Evolutionary conservation across 805 yeast genomes (phyloP).

Genomic region (Metschnikowia proteae): DNA sequence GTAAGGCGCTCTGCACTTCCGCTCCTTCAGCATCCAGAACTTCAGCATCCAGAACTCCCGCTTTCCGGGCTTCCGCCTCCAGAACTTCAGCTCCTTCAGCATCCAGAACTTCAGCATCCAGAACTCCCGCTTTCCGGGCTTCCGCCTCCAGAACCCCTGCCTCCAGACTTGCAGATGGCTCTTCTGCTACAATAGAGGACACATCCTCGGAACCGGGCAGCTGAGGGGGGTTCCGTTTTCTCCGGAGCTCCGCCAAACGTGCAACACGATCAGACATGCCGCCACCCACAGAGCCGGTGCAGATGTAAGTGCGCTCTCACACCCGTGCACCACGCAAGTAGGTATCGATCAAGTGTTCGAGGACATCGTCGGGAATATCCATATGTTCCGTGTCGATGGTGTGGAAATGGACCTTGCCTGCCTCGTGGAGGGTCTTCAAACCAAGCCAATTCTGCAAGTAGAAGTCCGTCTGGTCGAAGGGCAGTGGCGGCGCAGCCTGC

Average conservation of each 20-base stretch:
- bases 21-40: too few species aligned
- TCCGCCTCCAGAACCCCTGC: too few species aligned
- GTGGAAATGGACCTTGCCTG: slow-evolving; percentile 45
- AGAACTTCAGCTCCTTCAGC: too few species aligned
- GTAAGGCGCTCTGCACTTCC: too few species aligned
- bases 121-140: too few species aligned
- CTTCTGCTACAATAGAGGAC: neutral
- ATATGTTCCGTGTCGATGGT: slow-evolving; percentile 60
- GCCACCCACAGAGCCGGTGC: neutral
- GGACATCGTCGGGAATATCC: slow-evolving; percentile 53
- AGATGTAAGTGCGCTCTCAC: neutral
- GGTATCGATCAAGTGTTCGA: slow-evolving; percentile 18
- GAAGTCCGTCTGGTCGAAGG: slow-evolving; percentile 46
- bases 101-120: too few species aligned
- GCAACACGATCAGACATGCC: slow-evolving; percentile 17
- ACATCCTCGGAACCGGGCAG: neutral
- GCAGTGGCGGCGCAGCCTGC: slow-evolving; percentile 37
- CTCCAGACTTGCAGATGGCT: neutral
- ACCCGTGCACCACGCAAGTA: slow-evolving; percentile 9
- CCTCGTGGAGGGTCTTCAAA: slow-evolving; percentile 42
- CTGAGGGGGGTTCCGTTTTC: slow-evolving; percentile 10
- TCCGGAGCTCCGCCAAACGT: slow-evolving; percentile 17
- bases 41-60: too few species aligned
- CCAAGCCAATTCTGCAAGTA: slow-evolving; percentile 62
- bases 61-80: too few species aligned